Conservation (phyloP, 108 stramenopile species). For the Cyclotella choctawhatcheeana region DNA sequence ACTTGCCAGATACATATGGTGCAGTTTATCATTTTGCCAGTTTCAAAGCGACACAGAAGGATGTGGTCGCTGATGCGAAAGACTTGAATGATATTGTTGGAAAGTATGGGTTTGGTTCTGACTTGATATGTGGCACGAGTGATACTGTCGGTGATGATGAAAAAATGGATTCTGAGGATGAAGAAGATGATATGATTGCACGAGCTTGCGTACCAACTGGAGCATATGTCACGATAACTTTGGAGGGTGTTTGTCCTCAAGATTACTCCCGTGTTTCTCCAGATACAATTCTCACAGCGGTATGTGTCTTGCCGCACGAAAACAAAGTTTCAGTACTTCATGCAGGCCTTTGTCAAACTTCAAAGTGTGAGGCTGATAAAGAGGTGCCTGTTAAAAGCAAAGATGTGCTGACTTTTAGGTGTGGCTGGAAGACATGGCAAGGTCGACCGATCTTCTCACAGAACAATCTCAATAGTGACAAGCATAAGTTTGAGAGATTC, state of each 20-base stretch:
- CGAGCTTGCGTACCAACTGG: conserved; percentile 88
- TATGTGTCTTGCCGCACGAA: conserved; percentile 93
- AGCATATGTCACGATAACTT: conserved; percentile 83
- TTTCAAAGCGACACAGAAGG: conserved; percentile 86
- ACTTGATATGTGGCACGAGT: conserved; percentile 23
- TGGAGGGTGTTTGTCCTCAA: conserved; percentile 70
- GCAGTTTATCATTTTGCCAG: conserved; percentile 91
- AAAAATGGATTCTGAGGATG: conserved; percentile 57
- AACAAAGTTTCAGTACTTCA: conserved; percentile 95
- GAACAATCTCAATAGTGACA: conserved; percentile 96
- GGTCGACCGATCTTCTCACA: conserved; percentile 95
- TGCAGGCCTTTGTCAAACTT: conserved; percentile 87
- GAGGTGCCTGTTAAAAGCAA: conserved; percentile 88
- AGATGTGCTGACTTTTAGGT: conserved; percentile 90
- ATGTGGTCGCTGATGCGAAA: conserved; percentile 78
- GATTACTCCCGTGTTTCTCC: conserved; percentile 52
- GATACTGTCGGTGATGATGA: conserved; percentile 18
- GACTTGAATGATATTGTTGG: conserved; percentile 67
- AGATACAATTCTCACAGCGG: conserved; percentile 71
- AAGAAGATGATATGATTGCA: conserved; percentile 69
- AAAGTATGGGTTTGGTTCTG: conserved; percentile 33
- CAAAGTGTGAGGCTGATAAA: conserved; percentile 48
- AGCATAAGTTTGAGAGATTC: conserved; percentile 98
- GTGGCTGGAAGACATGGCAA: conserved; percentile 94
- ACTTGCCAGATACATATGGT: conserved; percentile 95